Evolutionary conservation across 1,284 basidiomycete genomes (phyloP).

Genomic region (Kwoniella shivajii): DNA sequence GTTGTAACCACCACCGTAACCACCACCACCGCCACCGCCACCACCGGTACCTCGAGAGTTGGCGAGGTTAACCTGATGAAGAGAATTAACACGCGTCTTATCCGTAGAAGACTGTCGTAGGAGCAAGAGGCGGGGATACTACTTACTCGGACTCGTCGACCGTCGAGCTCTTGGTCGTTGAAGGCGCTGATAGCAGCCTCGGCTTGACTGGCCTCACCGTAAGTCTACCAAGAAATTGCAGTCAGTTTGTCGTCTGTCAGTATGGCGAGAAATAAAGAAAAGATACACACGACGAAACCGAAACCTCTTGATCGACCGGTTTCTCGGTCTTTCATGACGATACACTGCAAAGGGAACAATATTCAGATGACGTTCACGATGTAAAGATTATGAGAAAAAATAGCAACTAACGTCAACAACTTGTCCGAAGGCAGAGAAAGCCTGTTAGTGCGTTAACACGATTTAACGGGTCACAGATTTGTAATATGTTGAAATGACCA

Average conservation of each 20-base stretch:
- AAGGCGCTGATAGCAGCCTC: slow-evolving; percentile 73
- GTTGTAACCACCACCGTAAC: slow-evolving; percentile 50
- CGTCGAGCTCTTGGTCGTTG: slow-evolving; percentile 93
- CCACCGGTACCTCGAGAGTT: slow-evolving; percentile 73
- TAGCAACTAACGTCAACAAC: slow-evolving; percentile 51
- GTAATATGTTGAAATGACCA: not conserved
- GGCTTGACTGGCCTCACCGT: slow-evolving; percentile 66
- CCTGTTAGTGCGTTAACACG: slow-evolving; percentile 31
- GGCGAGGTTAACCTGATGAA: slow-evolving; percentile 80
- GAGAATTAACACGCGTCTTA: slow-evolving; percentile 3
- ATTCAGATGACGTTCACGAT: not conserved
- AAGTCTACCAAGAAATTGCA: slow-evolving; percentile 58
- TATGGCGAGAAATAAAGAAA: slow-evolving; percentile 1
- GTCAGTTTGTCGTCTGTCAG: not conserved
- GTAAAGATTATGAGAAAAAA: slow-evolving; percentile 4
- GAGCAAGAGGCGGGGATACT: not conserved
- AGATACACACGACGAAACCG: slow-evolving; percentile 71
- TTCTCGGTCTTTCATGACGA: slow-evolving; percentile 97
- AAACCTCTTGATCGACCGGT: slow-evolving; percentile 95
- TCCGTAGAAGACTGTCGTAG: not conserved
- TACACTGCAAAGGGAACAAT: slow-evolving; percentile 61
- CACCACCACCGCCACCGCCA: slow-evolving; percentile 48
- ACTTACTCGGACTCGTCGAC: slow-evolving; percentile 69
- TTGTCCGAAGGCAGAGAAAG: slow-evolving; percentile 52
- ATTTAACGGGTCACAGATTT: not conserved